phyloP scores from a whole-genome alignment of 2,329 filamentous ascomycete species.

The Tolypocladium capitatum region DNA sequence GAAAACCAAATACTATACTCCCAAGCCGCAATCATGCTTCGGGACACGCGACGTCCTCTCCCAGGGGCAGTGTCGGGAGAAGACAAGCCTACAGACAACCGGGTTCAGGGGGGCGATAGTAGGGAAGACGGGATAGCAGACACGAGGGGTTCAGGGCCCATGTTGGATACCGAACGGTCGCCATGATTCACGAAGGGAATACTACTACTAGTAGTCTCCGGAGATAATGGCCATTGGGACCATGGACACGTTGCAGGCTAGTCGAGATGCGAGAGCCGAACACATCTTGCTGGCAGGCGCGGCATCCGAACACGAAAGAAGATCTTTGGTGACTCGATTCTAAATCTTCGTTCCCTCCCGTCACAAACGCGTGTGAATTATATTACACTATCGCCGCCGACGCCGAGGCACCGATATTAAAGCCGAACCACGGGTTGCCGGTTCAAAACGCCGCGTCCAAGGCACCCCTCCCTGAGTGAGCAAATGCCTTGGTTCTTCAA shows the following conservation, averaged over 20 bases:
- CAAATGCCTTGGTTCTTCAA: too few species aligned
- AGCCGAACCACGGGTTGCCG: background rate
- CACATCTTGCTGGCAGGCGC: background rate
- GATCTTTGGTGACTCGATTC: background rate
- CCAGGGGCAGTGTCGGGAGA: background rate
- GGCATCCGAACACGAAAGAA: background rate
- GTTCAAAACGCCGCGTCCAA: conserved; percentile 3
- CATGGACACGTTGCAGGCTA: background rate
- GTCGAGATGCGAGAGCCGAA: background rate
- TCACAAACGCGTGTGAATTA: background rate
- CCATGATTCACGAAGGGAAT: background rate
- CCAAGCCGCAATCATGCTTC: background rate
- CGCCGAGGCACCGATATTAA: background rate
- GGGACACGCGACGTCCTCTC: background rate
- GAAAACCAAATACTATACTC: background rate
- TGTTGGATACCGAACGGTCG: background rate
- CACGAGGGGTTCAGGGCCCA: too few species aligned
- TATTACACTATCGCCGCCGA: background rate
- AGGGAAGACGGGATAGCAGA: too few species aligned
- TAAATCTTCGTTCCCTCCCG: background rate
- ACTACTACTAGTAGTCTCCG: background rate
- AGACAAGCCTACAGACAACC: background rate
- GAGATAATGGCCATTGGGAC: background rate
- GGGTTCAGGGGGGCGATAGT: background rate
- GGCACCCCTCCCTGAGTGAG: background rate